Base-by-base conservation (phyloP, 345 rosid genomes). In the Erodium maritimum region DNA sequence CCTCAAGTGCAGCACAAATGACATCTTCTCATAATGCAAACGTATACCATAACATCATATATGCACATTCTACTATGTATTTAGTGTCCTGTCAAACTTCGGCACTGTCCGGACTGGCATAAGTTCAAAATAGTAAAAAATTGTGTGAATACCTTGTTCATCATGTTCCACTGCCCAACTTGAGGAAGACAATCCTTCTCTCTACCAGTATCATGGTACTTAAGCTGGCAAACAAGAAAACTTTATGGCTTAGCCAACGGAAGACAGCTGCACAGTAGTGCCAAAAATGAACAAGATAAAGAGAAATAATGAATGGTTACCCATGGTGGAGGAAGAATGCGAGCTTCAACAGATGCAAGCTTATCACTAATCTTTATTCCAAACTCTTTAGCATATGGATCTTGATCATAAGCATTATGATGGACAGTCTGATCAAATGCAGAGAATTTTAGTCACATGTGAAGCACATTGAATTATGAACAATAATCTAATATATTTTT, bases 131-230 rank as follows among this genome's bases (percentile, higher is more conserved):
- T n/a, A 21, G 23, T 11, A 50, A 23, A 23, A 21, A 60, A 24
- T 20, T 19, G 17, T 46, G 42, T 29, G 55, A 21, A 19, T 76
- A 91, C 97, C 91, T 88, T 91, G 13, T 91, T 86, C 97, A 85
- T 91, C 97, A 91, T 91, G 57, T 91, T 91, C 97, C 97, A 91
- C 52, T 86, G 90, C 10, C 97, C 97, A 62, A 88, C 87, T 72
- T 88, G 89, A 9, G 97, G 97, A 52, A 79, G 71, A 69, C 95
- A 85, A 60, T 79, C 79, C 77, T 78, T 86, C 68, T 88, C 93
- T 65, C 82, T 78, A 23, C 96, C 96, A 1, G 91, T 85, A 10
- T 87, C 96, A 57, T 91, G 97, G 73, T 91, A 91, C 69, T 91
- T 91, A 23, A 91, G 95, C 96, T 91, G 80, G 70, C 61, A 55